Conservation (phyloP, 1,139 yeast species). For the Pichia sp. region DNA sequence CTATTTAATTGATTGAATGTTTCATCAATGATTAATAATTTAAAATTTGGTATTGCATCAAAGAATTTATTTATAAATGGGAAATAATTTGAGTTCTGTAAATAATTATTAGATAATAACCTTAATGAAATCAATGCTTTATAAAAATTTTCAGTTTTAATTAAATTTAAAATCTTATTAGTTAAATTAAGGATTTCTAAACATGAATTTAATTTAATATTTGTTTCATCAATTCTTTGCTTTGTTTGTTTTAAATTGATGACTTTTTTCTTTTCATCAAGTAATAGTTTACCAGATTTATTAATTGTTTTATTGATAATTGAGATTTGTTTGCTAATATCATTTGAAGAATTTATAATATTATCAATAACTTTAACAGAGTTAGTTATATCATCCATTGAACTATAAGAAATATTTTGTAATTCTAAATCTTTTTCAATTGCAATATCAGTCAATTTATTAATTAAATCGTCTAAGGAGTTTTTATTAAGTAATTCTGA, state of each 20-base stretch:
- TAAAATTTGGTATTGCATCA: conserved; percentile 71
- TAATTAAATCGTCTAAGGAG: conserved; percentile 51
- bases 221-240: conserved; percentile 57
- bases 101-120: conserved; percentile 57
- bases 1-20: conserved; percentile 67
- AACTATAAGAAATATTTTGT: conserved; percentile 52
- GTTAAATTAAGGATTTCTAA: conserved; percentile 81
- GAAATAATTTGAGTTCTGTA: conserved; percentile 69
- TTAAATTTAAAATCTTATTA: conserved; percentile 77
- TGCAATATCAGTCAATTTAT: conserved; percentile 45
- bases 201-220: conserved; percentile 56
- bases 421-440: conserved; percentile 58
- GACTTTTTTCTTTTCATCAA: conserved; percentile 50
- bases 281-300: conserved; percentile 58
- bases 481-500: conserved; percentile 50
- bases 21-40: conserved; percentile 70
- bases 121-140: conserved; percentile 82
- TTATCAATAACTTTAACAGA: conserved; percentile 51
- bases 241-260: conserved; percentile 54
- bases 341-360: conserved; percentile 49
- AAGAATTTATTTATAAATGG: conserved; percentile 70
- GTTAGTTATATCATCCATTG: conserved; percentile 52
- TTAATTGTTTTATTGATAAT: conserved; percentile 49
- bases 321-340: conserved; percentile 46
- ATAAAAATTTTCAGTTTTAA: conserved; percentile 69